Percentiles rank a stretch among this genome's conserved stretches.
These are phyloP conservation scores for Roridomyces roridus DNA, from an alignment of 768 basidiomycete species.

Conservation along the genomic window DNA sequence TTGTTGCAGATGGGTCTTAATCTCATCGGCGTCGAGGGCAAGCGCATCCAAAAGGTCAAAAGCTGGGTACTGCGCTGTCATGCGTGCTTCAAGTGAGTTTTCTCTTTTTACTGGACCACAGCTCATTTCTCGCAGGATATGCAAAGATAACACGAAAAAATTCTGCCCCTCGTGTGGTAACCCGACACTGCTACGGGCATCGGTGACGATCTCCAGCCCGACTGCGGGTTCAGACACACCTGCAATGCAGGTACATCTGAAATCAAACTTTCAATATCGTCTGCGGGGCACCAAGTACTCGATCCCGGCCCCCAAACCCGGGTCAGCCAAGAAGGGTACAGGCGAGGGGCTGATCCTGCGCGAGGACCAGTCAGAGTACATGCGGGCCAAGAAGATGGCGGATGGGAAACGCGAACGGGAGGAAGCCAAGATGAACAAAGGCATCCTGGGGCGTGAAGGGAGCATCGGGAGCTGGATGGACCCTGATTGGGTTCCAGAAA, in stretches of 20 bases:
- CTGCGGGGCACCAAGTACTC: conserved; percentile 91
- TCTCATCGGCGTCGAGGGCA: conserved; percentile 89
- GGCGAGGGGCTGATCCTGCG: conserved; percentile 87
- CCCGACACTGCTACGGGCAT: conserved; percentile 86
- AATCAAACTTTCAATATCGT: conserved; percentile 94
- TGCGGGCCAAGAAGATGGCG: conserved; percentile 79
- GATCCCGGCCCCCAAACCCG: conserved; percentile 89
- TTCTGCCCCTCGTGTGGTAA: conserved; percentile 99
- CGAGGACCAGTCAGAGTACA: conserved; percentile 91
- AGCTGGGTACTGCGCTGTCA: conserved; percentile 97
- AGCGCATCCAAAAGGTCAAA: conserved; percentile 87
- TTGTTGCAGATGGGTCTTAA: conserved; percentile 92
- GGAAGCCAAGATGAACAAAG: conserved; percentile 75
- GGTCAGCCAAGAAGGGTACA: conserved; percentile 82
- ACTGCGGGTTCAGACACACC: conserved; percentile 65
- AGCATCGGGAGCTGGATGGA: conserved; percentile 89
- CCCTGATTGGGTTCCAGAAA: conserved; percentile 92
- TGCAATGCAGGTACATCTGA: conserved; percentile 88
- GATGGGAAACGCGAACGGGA: conserved; percentile 80
- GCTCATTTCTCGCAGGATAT: conserved; percentile 63
- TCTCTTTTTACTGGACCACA: background rate
- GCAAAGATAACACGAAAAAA: conserved; percentile 92
- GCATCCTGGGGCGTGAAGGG: conserved; percentile 56
- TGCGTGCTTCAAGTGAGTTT: conserved; percentile 96
- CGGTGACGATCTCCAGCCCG: conserved; percentile 82